These are phyloP conservation scores for Penicillium manginii DNA, from an alignment of 495 filamentous ascomycete species.

Conservation along the genomic window DNA sequence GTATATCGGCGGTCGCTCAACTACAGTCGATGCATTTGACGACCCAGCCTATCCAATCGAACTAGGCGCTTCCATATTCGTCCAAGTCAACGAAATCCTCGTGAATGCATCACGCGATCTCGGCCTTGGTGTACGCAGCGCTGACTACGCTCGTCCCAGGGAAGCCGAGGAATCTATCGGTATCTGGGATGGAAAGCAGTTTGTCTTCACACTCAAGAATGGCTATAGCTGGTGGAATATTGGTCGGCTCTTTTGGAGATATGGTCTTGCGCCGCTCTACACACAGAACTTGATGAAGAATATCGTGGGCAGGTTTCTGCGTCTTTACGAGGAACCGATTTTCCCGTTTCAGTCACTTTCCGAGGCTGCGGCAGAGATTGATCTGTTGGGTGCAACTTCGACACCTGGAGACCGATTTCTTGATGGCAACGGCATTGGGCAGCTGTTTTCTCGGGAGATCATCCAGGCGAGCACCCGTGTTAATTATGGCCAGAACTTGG, in stretches of 20 bases:
- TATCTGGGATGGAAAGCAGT: conserved; percentile 80
- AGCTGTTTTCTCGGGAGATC: conserved; percentile 75
- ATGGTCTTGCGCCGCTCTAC: conserved; percentile 76
- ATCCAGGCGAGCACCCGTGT: conserved; percentile 92
- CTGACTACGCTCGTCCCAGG: conserved; percentile 35
- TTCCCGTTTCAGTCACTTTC: conserved; percentile 86
- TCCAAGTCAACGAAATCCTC: conserved; percentile 82
- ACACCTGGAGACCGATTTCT: conserved; percentile 75
- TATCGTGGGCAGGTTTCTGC: conserved; percentile 73
- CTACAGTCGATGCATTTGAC: conserved; percentile 81
- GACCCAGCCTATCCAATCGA: conserved; percentile 75
- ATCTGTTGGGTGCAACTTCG: conserved; percentile 64
- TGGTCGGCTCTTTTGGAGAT: conserved; percentile 80
- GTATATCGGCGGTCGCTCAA: conserved; percentile 85
- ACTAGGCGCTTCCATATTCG: conserved; percentile 91
- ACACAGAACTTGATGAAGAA: conserved; percentile 74
- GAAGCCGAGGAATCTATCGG: conserved; percentile 60
- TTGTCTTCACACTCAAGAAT: conserved; percentile 68
- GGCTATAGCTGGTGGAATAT: conserved; percentile 76
- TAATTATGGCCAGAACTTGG: conserved; percentile 92
- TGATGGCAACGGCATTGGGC: conserved; percentile 64
- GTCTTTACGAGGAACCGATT: conserved; percentile 76
- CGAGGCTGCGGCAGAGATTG: conserved; percentile 64
- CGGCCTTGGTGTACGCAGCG: conserved; percentile 56
- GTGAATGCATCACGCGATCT: conserved; percentile 74